Evolutionary conservation across 2,329 filamentous ascomycete genomes (phyloP), one percentile per base, ranked within the genome.

Genomic region (Periconia sp.): DNA sequence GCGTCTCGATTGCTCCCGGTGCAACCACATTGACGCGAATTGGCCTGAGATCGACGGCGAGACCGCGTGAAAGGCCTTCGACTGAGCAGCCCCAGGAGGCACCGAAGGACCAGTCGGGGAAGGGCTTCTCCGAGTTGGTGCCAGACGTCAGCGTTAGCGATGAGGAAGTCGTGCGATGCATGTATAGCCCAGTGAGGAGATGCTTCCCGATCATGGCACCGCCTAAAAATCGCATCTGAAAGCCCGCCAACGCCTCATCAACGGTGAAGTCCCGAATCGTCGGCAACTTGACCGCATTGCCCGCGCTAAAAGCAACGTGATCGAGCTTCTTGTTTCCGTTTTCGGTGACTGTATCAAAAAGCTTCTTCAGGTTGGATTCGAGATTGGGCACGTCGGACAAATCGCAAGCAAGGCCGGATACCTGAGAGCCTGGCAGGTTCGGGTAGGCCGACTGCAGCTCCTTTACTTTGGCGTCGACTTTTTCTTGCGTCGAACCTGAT

Each of bases 401-500:
- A 41, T 70, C 59, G 47, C 52, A 43, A 2, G 60, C 56, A 32
- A 59, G 49, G 18, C 66, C 67, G 2, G 36, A 18, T n/a, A 68
- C 46, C 2, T 51, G 38, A 1, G 43, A 44, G 3, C 47, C 12
- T 4, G 61, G 40, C 4, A 48, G 13, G n/a, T 40, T 35, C 3
- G 61, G 63, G 35, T 80, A 76, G 40, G 72, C 48, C 5, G 66
- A 61, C 30, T 69, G 66, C 21, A 86, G 72, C 22, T 67, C 59
- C 1, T 63, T 53, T 47, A 83, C 65, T 26, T 82, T 78, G 2
- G 61, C 59, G 36, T 78, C 65, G 21, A 87, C 68, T 40, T 79
- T 79, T 28, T 66, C 37, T 24, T 75, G 69, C 23, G 73, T 78
- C 9, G 83, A 86, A 11, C 80, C 82, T 9, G 81, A 80, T 55